Base-by-base conservation (phyloP, 164 flowering plant species). In the Liquidambar formosana region DNA sequence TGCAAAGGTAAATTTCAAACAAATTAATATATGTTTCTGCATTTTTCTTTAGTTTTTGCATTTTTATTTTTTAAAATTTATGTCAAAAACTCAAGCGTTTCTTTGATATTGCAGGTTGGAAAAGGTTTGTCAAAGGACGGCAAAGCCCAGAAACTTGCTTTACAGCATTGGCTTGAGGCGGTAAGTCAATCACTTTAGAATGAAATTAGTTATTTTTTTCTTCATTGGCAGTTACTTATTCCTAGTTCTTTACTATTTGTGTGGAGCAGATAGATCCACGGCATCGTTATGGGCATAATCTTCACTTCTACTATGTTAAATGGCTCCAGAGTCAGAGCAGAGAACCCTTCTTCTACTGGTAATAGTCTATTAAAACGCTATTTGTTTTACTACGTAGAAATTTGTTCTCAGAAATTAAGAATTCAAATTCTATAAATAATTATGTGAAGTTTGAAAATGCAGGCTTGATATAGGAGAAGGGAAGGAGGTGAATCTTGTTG, bases 271-370 rank as follows among this genome's bases (percentile, higher is more conserved):
- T 89, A 65, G 94, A 89, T 71, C 94, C 94, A 22, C 68, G 92
- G 15, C 94, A 89, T 78, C 89, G 94, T 4, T 89, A 89, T 72
- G 94, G 94, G 43, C 94, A 89, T 67, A 89, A 88, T 75, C 81
- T 89, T 38, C 94, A 86, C 65, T 84, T 89, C 68, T 89, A 89
- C 68, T 89, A 86, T 71, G 78, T 41, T 25, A 78, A 80, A 63
- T 89, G 94, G 94, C 82, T 84, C 57, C 80, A 81, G 47, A 76
- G 83, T 56, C 86, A 88, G 69, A 82, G 94, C 71, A 78, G 76
- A 74, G 86, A 89, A 61, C 94, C 94, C 67, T 89, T 89, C 86
- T 89, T 89, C 67, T 89, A 89, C 82, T 89, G 94, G 94, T 89
- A 86, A 78, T 5, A 5, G 26, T 41, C 57, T 65, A 45, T 25